phyloP scores from a whole-genome alignment of 2,329 filamentous ascomycete species.

The Aspergillus niger region DNA sequence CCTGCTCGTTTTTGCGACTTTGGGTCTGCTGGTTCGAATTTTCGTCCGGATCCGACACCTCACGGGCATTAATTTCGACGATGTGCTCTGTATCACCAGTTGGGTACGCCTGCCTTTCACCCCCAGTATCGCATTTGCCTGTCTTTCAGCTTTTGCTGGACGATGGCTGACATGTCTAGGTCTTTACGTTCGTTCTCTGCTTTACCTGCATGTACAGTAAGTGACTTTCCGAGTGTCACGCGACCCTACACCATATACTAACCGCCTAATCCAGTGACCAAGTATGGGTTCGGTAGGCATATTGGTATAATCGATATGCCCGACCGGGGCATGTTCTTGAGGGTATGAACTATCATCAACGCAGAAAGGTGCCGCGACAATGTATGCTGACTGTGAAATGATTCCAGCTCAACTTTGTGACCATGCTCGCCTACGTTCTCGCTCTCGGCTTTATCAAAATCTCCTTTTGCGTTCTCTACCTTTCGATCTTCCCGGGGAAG shows the following conservation, averaged over 20 bases:
- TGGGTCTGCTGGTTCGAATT: slow-evolving; percentile 17
- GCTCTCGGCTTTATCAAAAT: slow-evolving; percentile 34
- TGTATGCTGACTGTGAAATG: background rate
- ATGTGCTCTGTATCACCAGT: slow-evolving; percentile 20
- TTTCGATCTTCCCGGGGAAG: slow-evolving; percentile 24
- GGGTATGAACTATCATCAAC: slow-evolving; percentile 10
- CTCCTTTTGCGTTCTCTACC: slow-evolving; percentile 28
- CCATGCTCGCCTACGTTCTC: slow-evolving; percentile 28
- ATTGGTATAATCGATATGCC: slow-evolving; percentile 13
- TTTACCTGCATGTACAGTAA: slow-evolving; percentile 14
- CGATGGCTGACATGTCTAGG: background rate
- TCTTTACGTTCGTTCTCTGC: slow-evolving; percentile 17
- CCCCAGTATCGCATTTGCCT: too few relatives aligned
- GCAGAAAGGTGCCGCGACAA: too few relatives aligned
- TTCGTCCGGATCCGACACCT: slow-evolving; percentile 21
- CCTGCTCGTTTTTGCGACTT: slow-evolving; percentile 13
- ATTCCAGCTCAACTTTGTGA: slow-evolving; percentile 24
- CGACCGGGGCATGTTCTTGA: slow-evolving; percentile 20
- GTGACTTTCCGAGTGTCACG: background rate
- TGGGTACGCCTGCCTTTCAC: slow-evolving; percentile 13
- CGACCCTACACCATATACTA: background rate
- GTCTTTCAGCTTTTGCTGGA: background rate
- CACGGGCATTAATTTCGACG: slow-evolving; percentile 19
- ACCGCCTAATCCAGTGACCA: slow-evolving; percentile 18
- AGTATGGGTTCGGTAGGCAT: slow-evolving; percentile 25